Base-by-base conservation (phyloP, 495 filamentous ascomycete genomes). In the Aspergillus funiculosus region DNA sequence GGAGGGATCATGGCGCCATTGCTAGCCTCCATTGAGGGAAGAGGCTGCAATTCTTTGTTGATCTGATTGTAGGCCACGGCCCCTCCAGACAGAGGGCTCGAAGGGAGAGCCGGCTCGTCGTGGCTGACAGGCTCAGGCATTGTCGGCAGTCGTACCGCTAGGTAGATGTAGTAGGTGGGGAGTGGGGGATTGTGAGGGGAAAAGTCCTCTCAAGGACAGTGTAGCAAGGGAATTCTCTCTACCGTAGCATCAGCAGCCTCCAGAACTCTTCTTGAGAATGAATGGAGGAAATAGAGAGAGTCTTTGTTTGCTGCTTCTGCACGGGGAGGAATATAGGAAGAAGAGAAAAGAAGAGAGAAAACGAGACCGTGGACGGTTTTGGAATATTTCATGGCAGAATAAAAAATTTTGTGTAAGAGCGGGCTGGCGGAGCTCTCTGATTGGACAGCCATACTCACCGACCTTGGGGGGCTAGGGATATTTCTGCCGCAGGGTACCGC, bases 1-100 rank as follows among this genome's bases (percentile, higher is more conserved):
- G 85, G 82, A 20, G 73, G 62, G 47, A 80, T 71, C 49, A 71
- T 40, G 32, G 60, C 54, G 31, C 64, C 63, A 52, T 48, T 64
- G 55, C 39, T 48, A 31, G 59, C 46, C 30, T 58, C 60, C 62
- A 67, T 62, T 29, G 58, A 58, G 38, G 62, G 57, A 32, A 62
- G 43, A 25, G 58, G 52, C 31, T 69, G 58, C 52, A 52, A 56
- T 57, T 58, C 62, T 54, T 56, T 62, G 50, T 35, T 60, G 43
- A 42, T 51, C 51, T 52, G 53, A 34, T 48, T 61, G 46, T 67
- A 63, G 35, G 58, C 60, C 43, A 68, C 64, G 32, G 53, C 51
- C 40, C 66, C 62, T 51, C 66, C 67, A 39, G 56, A 48, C 34
- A 59, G 47, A 13, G 64, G 68, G 54, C 67, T 69, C 31, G 64